Evolutionary conservation across 2,329 filamentous ascomycete genomes (phyloP), one percentile per base, ranked within the genome.

Genomic region (Paraphaeosphaeria sporulosa): DNA sequence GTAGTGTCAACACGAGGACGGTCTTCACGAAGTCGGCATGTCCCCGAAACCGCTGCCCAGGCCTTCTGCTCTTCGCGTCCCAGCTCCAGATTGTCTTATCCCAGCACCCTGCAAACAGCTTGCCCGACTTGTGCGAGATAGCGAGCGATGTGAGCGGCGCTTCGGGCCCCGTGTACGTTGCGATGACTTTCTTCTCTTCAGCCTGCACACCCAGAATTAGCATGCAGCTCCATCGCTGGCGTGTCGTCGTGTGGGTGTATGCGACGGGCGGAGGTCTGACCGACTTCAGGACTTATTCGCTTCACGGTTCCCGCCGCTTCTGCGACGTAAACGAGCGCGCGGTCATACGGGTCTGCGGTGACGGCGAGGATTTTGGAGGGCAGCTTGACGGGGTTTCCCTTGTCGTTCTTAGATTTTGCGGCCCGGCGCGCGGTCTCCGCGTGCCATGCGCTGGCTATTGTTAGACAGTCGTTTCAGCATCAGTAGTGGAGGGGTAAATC

Each of bases 1-100:
- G 81, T 5, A 96, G 71, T 25, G 80, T 85, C 13, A 86, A 82
- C 67, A 85, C 88, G 15, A 90, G 79, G 3, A 98, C 81, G 4
- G 90, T 84, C 79, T 97, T 97, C 70, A 99, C 91, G 73, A 99
- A 99, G 79, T 99, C 95, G 1, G 86, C 83, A 77, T 98, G 94
- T 4, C 93, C 93, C 59, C 85, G 85, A 67, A 89, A 93, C 64
- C 84, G 88, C 62, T 81, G 84, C n/a, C 81, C 82, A 36, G 64
- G 62, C 54, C 71, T 70, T 19, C 69, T 65, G 19, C 70, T 69
- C 19, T 84, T 80, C 34, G 90, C 80, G 1, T 71, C 85, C 91
- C 93, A 97, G 34, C 90, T 91, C 89, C 93, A 97, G 59, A 98
- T 86, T 21, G 87, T 85, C 80, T 96, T 97, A 80, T 99, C 94